Base-by-base conservation (phyloP, 169 alveolate species). In the Eimeria falciformis region DNA sequence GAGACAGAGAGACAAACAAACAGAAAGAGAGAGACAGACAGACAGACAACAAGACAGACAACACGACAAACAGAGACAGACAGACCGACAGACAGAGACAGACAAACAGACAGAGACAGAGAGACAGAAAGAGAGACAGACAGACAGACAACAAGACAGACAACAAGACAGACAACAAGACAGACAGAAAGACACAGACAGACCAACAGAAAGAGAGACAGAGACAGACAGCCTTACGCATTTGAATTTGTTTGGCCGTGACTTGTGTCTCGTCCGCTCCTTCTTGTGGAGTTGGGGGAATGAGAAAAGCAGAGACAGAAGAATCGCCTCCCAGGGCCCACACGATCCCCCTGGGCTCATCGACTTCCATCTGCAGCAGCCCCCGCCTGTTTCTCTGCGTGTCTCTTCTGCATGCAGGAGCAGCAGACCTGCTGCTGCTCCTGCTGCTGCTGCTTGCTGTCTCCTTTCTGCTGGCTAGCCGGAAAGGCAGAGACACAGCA, bases 341-440 rank as follows among this genome's bases (percentile, higher is more conserved):
- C 17, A 75, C 29, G 43, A 75, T 75, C 21, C 85, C 85, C 17
- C 85, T 29, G 18, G 85, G 66, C 21, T 75, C 85, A 43, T 75
- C 85, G 18, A 25, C 40, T 65, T 75, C 46, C 66, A 75, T 27
- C 85, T 75, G 85, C 40, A 17, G 85, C 40, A 75, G 18, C 62
- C 85, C 85, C 5, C 23, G 43, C 18, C 85, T 29, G 7, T 21
- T 5, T 14, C 62, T 21, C 33, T 58, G 11, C 62, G 62, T 50
- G 14, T 50, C n/a, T n/a, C n/a, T n/a, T n/a, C n/a, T n/a, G n/a
- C n/a, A n/a, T n/a, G n/a, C n/a, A n/a, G n/a, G n/a, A n/a, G n/a
- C n/a, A n/a, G n/a, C n/a, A n/a, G n/a, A 29, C 29, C 82, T 69
- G 55, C 55, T 69, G 82, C 82, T 69, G 82, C 23, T 69, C 55